Evolutionary conservation across 2,329 filamentous ascomycete genomes (phyloP).

Genomic region (Fusarium praegraminearum): DNA sequence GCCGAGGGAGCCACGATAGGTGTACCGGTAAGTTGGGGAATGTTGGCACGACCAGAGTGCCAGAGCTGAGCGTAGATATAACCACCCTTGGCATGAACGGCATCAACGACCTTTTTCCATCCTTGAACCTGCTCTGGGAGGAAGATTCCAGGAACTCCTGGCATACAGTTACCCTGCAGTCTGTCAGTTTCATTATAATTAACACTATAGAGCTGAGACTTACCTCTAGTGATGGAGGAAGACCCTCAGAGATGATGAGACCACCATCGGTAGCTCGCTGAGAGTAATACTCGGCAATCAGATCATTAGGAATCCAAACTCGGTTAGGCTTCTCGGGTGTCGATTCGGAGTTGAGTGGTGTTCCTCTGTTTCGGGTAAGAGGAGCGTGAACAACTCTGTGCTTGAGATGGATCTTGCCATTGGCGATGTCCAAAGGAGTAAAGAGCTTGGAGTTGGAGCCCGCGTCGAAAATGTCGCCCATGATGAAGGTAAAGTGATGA

Average conservation of each 20-base stretch:
- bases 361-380: slow-evolving; percentile 65
- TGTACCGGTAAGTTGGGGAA: slow-evolving; percentile 54
- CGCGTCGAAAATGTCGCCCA: slow-evolving; percentile 28
- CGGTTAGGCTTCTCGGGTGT: slow-evolving; percentile 61
- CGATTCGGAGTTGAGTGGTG: slow-evolving; percentile 56
- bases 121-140: slow-evolving; percentile 64
- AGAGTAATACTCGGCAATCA: slow-evolving; percentile 58
- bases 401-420: slow-evolving; percentile 60
- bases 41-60: slow-evolving; percentile 55
- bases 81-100: slow-evolving; percentile 70
- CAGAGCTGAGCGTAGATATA: slow-evolving; percentile 73
- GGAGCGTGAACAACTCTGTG: slow-evolving; percentile 66
- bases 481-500: not conserved
- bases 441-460: slow-evolving; percentile 47
- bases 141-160: slow-evolving; percentile 70
- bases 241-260: slow-evolving; percentile 59
- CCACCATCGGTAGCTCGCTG: slow-evolving; percentile 58
- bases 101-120: slow-evolving; percentile 70
- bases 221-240: slow-evolving; percentile 60
- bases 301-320: slow-evolving; percentile 54
- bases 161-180: slow-evolving; percentile 49
- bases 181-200: not conserved
- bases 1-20: slow-evolving; percentile 55
- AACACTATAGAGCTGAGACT: not conserved
- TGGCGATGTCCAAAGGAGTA: slow-evolving; percentile 52